phyloP scores from a whole-genome alignment of 768 basidiomycete species.

The Phallus indusiatus region DNA sequence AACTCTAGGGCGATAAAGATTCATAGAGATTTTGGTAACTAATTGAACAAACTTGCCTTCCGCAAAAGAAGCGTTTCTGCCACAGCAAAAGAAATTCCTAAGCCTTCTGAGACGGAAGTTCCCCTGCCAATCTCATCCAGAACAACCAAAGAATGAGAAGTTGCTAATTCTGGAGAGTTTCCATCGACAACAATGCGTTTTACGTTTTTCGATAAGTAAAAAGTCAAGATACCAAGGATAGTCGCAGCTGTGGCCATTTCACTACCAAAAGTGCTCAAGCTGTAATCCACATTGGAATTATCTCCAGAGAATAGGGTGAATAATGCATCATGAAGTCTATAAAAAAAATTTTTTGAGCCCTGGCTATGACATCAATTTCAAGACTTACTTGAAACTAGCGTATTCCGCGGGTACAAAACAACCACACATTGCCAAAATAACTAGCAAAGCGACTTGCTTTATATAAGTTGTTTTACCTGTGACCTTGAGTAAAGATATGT shows the following conservation, averaged over 20 bases:
- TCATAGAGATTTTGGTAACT: neutral
- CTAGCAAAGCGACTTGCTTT: constrained; percentile 74
- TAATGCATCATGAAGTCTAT: constrained; percentile 72
- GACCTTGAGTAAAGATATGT: neutral
- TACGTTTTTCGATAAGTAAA: neutral
- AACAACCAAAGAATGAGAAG: constrained; percentile 61
- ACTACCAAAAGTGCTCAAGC: constrained; percentile 86
- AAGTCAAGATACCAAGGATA: constrained; percentile 58
- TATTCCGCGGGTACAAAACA: constrained; percentile 93
- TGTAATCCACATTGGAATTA: constrained; percentile 74
- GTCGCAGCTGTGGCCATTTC: constrained; percentile 92
- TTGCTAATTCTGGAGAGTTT: constrained; percentile 49
- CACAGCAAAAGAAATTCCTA: constrained; percentile 79
- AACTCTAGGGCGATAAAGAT: constrained; percentile 38
- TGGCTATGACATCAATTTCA: neutral
- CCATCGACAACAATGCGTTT: neutral
- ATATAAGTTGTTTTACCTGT: constrained; percentile 90
- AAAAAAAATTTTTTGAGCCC: neutral
- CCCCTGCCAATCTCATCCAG: constrained; percentile 93
- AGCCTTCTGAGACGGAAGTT: constrained; percentile 74
- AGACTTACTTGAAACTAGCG: constrained; percentile 66
- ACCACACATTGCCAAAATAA: constrained; percentile 82
- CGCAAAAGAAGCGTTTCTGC: constrained; percentile 64
- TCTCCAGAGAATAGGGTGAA: constrained; percentile 89
- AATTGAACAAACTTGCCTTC: constrained; percentile 37